Conservation (phyloP, 768 basidiomycete species). For the Leccinum pellstonianum region DNA sequence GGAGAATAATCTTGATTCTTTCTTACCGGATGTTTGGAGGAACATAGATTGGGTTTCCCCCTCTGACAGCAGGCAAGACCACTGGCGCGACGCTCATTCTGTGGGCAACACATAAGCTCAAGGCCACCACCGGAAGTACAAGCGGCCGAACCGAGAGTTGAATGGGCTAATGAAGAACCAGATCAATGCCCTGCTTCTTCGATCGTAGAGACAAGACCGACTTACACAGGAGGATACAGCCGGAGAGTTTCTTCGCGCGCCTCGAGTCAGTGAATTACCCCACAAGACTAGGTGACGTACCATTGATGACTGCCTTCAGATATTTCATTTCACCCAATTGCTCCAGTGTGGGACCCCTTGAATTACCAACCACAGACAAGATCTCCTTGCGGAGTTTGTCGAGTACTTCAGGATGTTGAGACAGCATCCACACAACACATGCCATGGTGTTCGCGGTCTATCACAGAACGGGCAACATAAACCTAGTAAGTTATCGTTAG, state of each 20-base stretch:
- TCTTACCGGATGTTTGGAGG: conserved; percentile 33
- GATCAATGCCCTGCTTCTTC: conserved; percentile 3
- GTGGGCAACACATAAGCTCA: not conserved
- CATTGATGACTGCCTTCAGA: conserved; percentile 39
- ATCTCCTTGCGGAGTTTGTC: conserved; percentile 34
- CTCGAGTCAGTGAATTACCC: not conserved
- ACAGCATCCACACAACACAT: conserved; percentile 29
- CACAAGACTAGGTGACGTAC: conserved; percentile 11
- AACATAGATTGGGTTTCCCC: conserved; percentile 32
- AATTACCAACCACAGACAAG: conserved; percentile 25
- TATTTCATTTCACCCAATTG: conserved; percentile 40
- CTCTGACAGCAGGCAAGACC: conserved; percentile 28
- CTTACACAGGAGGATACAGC: conserved; percentile 35
- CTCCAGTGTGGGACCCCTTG: conserved; percentile 30
- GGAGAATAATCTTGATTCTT: not conserved
- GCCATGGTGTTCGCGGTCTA: conserved; percentile 34
- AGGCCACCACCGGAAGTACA: not conserved
- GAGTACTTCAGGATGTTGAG: conserved; percentile 30
- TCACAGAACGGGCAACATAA: not conserved
- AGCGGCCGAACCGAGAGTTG: conserved; percentile 19
- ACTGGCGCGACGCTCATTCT: conserved; percentile 27
- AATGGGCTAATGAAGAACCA: conserved; percentile 19
- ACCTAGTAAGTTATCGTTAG: not conserved
- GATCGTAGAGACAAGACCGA: not conserved
- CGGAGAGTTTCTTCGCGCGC: conserved; percentile 29